These are phyloP conservation scores for Suillus plorans DNA, from an alignment of 768 basidiomycete genomes.

Conservation along the genomic window DNA sequence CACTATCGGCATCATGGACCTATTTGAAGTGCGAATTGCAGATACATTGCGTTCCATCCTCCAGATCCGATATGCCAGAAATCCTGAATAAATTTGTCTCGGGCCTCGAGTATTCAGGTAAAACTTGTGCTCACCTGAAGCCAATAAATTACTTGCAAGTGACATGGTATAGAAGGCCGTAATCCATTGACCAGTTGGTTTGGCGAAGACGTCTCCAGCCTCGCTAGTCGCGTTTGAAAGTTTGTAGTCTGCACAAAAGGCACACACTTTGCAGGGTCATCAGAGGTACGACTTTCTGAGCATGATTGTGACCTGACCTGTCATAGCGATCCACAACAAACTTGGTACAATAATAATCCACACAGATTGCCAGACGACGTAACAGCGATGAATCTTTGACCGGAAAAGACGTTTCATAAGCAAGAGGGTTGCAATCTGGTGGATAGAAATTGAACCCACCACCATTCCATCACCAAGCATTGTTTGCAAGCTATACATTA, in stretches of 20 bases:
- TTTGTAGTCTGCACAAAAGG: slow-evolving; percentile 1
- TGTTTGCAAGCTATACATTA: slow-evolving; percentile 15
- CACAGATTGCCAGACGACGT: not conserved
- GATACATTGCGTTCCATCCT: not conserved
- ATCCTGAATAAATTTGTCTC: not conserved
- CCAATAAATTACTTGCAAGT: slow-evolving; percentile 1
- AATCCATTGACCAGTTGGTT: slow-evolving; percentile 8
- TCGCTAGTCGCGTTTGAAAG: slow-evolving; percentile 2
- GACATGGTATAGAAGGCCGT: slow-evolving; percentile 7
- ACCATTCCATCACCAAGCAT: slow-evolving; percentile 2
- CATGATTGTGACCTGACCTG: not conserved
- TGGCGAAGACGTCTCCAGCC: not conserved
- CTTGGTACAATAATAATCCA: not conserved
- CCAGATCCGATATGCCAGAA: not conserved
- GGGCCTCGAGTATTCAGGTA: not conserved
- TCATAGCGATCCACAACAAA: slow-evolving; percentile 1
- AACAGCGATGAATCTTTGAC: not conserved
- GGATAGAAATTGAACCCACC: not conserved
- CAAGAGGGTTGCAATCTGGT: not conserved
- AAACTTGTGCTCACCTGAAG: slow-evolving; percentile 1
- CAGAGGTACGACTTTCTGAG: not conserved
- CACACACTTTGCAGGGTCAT: not conserved
- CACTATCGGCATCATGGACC: too few species aligned
- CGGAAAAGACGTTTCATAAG: not conserved
- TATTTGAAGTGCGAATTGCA: not conserved